Percentiles rank a stretch among this genome's conserved stretches.
Evolutionary conservation across 768 basidiomycete species (phyloP).

Genomic region (Fibroporia radiculosa): DNA sequence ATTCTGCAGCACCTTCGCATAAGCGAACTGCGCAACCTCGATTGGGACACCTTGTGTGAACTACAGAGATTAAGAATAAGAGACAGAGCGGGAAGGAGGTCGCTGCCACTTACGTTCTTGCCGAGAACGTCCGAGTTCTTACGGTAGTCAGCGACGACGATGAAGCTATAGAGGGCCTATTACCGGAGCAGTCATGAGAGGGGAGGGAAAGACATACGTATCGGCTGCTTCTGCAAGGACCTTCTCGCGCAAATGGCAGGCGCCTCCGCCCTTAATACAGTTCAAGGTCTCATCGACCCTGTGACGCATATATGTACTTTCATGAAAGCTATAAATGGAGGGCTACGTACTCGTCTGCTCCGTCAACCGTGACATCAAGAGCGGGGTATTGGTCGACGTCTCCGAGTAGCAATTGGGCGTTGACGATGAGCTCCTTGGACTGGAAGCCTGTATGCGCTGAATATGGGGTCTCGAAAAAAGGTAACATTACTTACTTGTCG

Average conservation of each 20-base stretch:
- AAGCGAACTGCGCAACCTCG: constrained; percentile 96
- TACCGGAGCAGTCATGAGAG: not conserved
- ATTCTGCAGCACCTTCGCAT: constrained; percentile 76
- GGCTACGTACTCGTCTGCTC: constrained; percentile 82
- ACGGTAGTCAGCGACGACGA: constrained; percentile 91
- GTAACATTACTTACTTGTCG: constrained; percentile 48
- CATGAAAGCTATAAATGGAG: not conserved
- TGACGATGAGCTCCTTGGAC: constrained; percentile 90
- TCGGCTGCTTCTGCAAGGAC: constrained; percentile 94
- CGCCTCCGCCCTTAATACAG: constrained; percentile 96
- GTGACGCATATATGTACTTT: not conserved
- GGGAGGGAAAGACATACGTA: constrained; percentile 41
- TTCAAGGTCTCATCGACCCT: constrained; percentile 85
- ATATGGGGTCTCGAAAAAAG: not conserved
- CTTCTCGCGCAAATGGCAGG: constrained; percentile 94
- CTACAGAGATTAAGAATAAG: constrained; percentile 31
- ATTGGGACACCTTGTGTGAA: constrained; percentile 88
- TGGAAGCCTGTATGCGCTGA: constrained; percentile 65
- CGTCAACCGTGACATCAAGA: constrained; percentile 96
- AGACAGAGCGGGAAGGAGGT: no score
- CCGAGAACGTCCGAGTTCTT: constrained; percentile 85
- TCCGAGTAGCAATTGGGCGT: constrained; percentile 66
- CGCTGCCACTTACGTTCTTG: constrained; percentile 58
- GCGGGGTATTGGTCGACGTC: constrained; percentile 84
- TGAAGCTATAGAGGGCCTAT: constrained; percentile 43